phyloP scores from a whole-genome alignment of 2,329 filamentous ascomycete species.

The Cladosporium halotolerans region DNA sequence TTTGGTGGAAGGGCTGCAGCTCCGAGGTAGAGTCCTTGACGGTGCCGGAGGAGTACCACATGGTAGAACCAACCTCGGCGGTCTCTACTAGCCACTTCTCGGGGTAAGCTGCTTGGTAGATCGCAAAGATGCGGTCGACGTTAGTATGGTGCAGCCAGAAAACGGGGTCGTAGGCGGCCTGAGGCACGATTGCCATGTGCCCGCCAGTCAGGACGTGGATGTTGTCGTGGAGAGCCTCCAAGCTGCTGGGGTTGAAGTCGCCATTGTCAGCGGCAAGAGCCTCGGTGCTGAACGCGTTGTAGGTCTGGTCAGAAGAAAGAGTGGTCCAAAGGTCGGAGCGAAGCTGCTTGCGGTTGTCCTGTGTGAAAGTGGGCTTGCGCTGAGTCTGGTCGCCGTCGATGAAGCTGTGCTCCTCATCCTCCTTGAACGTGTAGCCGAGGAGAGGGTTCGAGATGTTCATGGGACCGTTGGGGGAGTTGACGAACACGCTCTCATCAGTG shows the following conservation, averaged over 20 bases:
- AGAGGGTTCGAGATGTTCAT: constrained; percentile 14
- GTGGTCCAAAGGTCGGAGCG: constrained; percentile 12
- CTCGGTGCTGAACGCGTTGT: constrained; percentile 12
- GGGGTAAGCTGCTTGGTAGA: constrained; percentile 16
- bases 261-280: background rate
- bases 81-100: constrained; percentile 19
- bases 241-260: constrained; percentile 11
- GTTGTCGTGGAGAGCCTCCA: constrained; percentile 12
- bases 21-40: background rate
- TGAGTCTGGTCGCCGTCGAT: constrained; percentile 5
- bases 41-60: constrained; percentile 7
- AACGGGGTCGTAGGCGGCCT: constrained; percentile 18
- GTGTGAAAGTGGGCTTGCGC: constrained; percentile 12
- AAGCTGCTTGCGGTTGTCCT: constrained; percentile 3
- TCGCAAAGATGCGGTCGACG: constrained; percentile 16
- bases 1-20: constrained; percentile 61
- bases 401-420: constrained; percentile 7
- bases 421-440: constrained; percentile 10
- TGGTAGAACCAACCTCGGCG: constrained; percentile 2
- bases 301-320: constrained; percentile 11
- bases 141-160: constrained; percentile 18
- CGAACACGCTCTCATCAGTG: constrained; percentile 17
- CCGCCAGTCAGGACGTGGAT: constrained; percentile 13
- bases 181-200: constrained; percentile 10
- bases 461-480: constrained; percentile 18